phyloP scores from a whole-genome alignment of 2,329 filamentous ascomycete species.

The Ambrosiella xylebori region DNA sequence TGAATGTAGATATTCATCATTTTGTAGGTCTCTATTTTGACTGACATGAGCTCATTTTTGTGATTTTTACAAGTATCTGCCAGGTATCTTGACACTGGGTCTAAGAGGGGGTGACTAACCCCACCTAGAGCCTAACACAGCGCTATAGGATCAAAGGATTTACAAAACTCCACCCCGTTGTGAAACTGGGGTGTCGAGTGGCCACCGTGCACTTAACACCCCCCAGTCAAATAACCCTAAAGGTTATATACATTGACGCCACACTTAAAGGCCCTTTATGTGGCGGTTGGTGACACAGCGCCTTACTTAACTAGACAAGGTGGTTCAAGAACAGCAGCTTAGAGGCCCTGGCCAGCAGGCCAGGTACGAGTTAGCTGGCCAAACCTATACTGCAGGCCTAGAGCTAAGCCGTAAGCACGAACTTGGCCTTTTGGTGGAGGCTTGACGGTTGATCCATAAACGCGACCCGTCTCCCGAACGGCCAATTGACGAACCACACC shows the following conservation, averaged over 20 bases:
- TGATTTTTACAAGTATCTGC: background rate
- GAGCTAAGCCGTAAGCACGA: too few species aligned
- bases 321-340: background rate
- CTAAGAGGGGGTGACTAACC: background rate
- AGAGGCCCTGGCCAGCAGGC: background rate
- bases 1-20: too few species aligned
- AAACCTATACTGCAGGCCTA: background rate
- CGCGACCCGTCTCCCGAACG: background rate
- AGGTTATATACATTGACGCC: background rate
- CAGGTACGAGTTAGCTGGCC: background rate
- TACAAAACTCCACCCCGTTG: background rate
- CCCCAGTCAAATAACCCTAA: background rate
- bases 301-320: background rate
- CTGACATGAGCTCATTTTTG: too few species aligned
- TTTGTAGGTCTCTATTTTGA: too few species aligned
- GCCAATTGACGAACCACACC: background rate
- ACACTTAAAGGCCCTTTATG: background rate
- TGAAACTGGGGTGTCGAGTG: background rate
- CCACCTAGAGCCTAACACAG: background rate
- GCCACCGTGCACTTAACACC: too few species aligned
- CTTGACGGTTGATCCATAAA: background rate
- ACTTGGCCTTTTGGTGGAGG: background rate
- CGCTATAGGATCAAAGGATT: background rate
- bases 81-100: background rate
- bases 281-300: background rate